Evolutionary conservation across 768 basidiomycete species (phyloP).

Genomic region (Tephrocybe sp.): DNA sequence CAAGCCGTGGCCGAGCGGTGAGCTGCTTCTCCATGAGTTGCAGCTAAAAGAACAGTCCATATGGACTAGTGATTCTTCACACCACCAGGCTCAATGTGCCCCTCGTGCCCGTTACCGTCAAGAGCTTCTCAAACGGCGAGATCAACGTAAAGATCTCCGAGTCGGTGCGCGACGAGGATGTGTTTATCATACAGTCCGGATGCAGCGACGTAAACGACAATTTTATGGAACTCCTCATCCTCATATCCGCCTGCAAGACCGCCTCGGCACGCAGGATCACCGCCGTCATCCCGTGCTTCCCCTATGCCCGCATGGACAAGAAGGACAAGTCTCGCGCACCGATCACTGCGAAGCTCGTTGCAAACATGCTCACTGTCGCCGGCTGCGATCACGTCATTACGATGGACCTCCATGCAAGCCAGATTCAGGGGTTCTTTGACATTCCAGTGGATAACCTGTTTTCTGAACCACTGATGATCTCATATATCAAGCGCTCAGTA

Average conservation of each 20-base stretch:
- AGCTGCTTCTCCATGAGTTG: slow-evolving; percentile 54
- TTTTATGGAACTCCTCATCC: slow-evolving; percentile 97
- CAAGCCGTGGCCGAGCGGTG: slow-evolving; percentile 94
- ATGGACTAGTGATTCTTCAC: slow-evolving; percentile 49
- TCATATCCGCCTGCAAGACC: slow-evolving; percentile 97
- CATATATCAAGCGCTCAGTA: slow-evolving; percentile 87
- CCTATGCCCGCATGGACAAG: slow-evolving; percentile 96
- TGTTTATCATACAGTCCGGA: slow-evolving; percentile 96
- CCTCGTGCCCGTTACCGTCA: slow-evolving; percentile 80
- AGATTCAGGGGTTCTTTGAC: slow-evolving; percentile 99
- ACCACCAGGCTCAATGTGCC: slow-evolving; percentile 78
- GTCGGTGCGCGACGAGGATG: slow-evolving; percentile 96
- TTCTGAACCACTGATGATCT: slow-evolving; percentile 92
- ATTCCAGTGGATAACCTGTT: slow-evolving; percentile 98
- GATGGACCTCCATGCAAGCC: slow-evolving; percentile 97
- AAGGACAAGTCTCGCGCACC: slow-evolving; percentile 96
- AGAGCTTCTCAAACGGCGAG: slow-evolving; percentile 94
- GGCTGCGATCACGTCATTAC: slow-evolving; percentile 99
- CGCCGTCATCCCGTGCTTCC: slow-evolving; percentile 97
- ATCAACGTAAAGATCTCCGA: slow-evolving; percentile 93
- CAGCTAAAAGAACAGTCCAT: slow-evolving; percentile 39
- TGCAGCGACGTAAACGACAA: slow-evolving; percentile 91
- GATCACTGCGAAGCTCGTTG: slow-evolving; percentile 97
- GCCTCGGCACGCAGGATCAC: slow-evolving; percentile 94
- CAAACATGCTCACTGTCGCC: slow-evolving; percentile 95